Conservation (phyloP, 2,329 filamentous ascomycete species). For the Claviceps pazoutovae region DNA sequence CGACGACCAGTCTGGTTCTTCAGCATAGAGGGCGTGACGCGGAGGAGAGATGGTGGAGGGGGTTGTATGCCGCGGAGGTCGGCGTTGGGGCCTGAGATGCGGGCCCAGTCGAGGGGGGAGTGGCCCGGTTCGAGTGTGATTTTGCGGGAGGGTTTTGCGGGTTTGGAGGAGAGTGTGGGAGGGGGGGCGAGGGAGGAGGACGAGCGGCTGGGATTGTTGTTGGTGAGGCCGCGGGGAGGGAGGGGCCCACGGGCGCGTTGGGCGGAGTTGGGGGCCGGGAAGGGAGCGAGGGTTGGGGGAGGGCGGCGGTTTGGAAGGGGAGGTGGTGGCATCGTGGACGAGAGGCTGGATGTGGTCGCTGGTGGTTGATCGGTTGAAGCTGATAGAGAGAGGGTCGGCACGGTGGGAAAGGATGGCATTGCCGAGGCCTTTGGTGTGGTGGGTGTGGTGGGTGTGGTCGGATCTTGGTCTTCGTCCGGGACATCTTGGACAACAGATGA, state of each 20-base stretch:
- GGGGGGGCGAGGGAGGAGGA: slow-evolving; percentile 39
- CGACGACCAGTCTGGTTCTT: slow-evolving; percentile 67
- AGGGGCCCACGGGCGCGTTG: slow-evolving; percentile 32
- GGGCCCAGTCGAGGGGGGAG: slow-evolving; percentile 92
- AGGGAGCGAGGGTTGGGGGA: slow-evolving; percentile 25
- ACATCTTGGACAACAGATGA: slow-evolving; percentile 3
- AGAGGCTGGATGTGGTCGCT: not conserved
- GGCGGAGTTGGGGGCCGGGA: slow-evolving; percentile 37
- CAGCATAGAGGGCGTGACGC: slow-evolving; percentile 72
- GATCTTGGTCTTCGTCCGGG: slow-evolving; percentile 17
- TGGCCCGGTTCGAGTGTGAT: slow-evolving; percentile 79
- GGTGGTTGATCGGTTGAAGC: slow-evolving; percentile 5
- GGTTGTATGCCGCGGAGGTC: slow-evolving; percentile 52
- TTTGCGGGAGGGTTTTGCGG: slow-evolving; percentile 47
- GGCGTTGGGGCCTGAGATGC: slow-evolving; percentile 48
- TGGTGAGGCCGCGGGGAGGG: slow-evolving; percentile 25
- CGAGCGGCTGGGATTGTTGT: slow-evolving; percentile 7
- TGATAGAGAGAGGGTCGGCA: slow-evolving; percentile 33
- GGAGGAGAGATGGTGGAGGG: slow-evolving; percentile 38
- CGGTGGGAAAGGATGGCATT: slow-evolving; percentile 11
- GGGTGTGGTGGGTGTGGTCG: slow-evolving; percentile 30
- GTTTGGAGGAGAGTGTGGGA: slow-evolving; percentile 37
- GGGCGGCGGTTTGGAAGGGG: slow-evolving; percentile 16
- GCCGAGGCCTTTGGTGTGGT: slow-evolving; percentile 37
- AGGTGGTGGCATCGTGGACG: slow-evolving; percentile 14